These are phyloP conservation scores for Bonia amplexicaulis DNA, from an alignment of 176 grass and related monocot genomes.

Conservation along the genomic window DNA sequence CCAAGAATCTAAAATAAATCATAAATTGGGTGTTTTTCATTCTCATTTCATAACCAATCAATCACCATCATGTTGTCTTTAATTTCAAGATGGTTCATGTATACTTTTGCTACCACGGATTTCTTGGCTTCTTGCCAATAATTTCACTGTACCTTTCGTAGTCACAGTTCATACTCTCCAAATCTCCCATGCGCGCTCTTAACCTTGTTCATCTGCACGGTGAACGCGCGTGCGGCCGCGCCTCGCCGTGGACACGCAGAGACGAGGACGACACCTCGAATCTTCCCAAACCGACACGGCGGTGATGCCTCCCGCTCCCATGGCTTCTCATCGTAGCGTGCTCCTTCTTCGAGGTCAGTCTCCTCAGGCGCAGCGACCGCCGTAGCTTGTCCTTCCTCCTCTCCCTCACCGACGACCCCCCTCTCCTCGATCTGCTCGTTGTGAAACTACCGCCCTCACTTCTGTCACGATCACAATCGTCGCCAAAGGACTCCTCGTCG, in stretches of 20 bases:
- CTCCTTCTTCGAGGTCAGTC: neutral
- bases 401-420: neutral
- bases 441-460: neutral
- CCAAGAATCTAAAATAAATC: too few species aligned
- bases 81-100: too few species aligned
- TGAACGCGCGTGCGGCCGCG: neutral
- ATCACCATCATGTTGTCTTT: too few species aligned
- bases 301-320: neutral
- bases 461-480: neutral
- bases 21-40: too few species aligned
- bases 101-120: too few species aligned
- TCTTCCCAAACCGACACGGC: neutral
- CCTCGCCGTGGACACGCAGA: neutral
- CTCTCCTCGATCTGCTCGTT: neutral
- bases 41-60: too few species aligned
- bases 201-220: neutral
- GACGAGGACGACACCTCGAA: neutral
- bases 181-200: neutral
- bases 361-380: conserved; percentile 7
- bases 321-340: neutral
- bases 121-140: too few species aligned
- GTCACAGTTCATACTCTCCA: too few species aligned
- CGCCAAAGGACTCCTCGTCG: neutral
- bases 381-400: conserved; percentile 25
- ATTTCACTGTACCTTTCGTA: too few species aligned